phyloP scores from a whole-genome alignment of 805 yeast genomes.

The Kurtzmaniella fragi region DNA sequence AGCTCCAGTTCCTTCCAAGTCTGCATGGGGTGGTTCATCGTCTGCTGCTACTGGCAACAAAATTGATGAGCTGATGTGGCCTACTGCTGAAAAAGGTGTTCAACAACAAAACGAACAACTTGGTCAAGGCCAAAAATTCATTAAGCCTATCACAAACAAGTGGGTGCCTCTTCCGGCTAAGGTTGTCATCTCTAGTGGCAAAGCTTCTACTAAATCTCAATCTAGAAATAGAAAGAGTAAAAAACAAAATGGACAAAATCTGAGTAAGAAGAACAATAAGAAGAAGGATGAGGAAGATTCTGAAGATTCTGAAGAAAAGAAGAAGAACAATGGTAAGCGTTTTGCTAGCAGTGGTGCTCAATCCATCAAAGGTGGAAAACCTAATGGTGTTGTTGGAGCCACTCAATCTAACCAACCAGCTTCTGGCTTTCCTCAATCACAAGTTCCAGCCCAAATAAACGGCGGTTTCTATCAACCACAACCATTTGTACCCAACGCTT shows the following conservation, averaged over 20 bases:
- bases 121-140: slow-evolving; percentile 25
- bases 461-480: slow-evolving; percentile 29
- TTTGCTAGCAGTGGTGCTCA: slow-evolving; percentile 1
- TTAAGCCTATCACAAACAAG: slow-evolving; percentile 37
- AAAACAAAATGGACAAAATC: slow-evolving; percentile 2
- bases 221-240: slow-evolving; percentile 25
- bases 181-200: slow-evolving; percentile 35
- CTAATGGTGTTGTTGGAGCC: slow-evolving; percentile 3
- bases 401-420: slow-evolving; percentile 1
- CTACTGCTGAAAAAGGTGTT: slow-evolving; percentile 33
- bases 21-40: slow-evolving; percentile 36
- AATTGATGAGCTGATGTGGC: slow-evolving; percentile 42
- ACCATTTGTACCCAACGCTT: slow-evolving; percentile 21
- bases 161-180: slow-evolving; percentile 44
- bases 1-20: slow-evolving; percentile 41
- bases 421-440: slow-evolving; percentile 7
- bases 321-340: background rate
- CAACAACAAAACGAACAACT: background rate
- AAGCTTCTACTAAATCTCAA: slow-evolving; percentile 13
- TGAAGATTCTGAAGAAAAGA: background rate
- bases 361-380: slow-evolving; percentile 1
- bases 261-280: slow-evolving; percentile 4
- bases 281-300: slow-evolving; percentile 8
- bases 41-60: slow-evolving; percentile 8
- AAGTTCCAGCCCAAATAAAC: slow-evolving; percentile 16